Percentiles rank a stretch among this genome's conserved stretches.
Evolutionary conservation across 2,329 filamentous ascomycete species (phyloP).

Genomic region (Nemania bipapillata): DNA sequence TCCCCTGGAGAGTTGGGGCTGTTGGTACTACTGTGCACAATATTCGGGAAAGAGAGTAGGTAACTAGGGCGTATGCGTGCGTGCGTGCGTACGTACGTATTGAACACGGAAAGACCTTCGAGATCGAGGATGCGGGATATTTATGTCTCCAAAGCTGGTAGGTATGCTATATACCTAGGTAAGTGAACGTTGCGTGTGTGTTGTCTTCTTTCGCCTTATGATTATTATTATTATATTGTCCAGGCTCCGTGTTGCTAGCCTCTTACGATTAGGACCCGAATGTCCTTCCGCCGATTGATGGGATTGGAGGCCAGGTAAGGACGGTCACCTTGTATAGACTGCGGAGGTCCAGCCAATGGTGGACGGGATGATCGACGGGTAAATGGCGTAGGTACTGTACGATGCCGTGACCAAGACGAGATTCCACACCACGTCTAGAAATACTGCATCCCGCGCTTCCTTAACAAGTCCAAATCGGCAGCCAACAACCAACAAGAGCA

Average conservation of each 20-base stretch:
- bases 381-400: slow-evolving; percentile 30
- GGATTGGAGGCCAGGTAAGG: slow-evolving; percentile 9
- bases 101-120: neutral
- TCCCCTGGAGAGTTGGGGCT: neutral
- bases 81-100: neutral
- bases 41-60: neutral
- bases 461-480: slow-evolving; percentile 6
- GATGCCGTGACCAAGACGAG: slow-evolving; percentile 28
- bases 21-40: neutral
- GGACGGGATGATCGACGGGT: slow-evolving; percentile 19
- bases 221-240: slow-evolving; percentile 23
- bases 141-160: neutral
- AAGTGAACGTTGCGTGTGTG: neutral
- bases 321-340: slow-evolving; percentile 24
- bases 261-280: slow-evolving; percentile 9
- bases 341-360: slow-evolving; percentile 29
- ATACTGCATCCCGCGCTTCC: slow-evolving; percentile 29
- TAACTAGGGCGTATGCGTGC: neutral
- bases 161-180: neutral
- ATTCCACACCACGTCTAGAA: slow-evolving; percentile 23
- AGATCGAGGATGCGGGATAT: too few species aligned
- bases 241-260: neutral
- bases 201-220: neutral
- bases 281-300: slow-evolving; percentile 23
- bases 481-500: slow-evolving; percentile 28